Base-by-base conservation (phyloP, 1,284 basidiomycete species). In the Phenoliferia sp. region DNA sequence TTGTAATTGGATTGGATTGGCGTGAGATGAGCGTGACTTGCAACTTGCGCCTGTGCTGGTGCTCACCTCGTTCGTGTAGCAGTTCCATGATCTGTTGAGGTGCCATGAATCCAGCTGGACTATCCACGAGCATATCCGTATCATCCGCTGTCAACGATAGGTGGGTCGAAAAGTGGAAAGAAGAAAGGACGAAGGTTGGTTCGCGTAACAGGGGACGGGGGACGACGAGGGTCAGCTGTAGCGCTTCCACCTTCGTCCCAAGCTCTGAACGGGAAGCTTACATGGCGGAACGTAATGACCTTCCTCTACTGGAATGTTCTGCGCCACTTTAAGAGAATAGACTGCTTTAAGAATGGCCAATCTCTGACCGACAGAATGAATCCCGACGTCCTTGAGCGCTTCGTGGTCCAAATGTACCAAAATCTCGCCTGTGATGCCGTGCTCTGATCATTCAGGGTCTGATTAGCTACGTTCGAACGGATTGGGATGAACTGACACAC, bases 401-500 rank as follows among this genome's bases (percentile, higher is more conserved):
- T 93, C 90, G 59, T 87, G 84, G 78, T 93, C 90, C 55, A 96
- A 84, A 74, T 90, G 83, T 69, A 88, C 86, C 22, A 97, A 83
- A 2, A 92, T 87, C 73, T 95, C 92, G 64, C 94, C 94, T 7
- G 89, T 88, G 73, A 97, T 90, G 70, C 87, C 88, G 79, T 97
- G 90, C 78, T 94, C 94, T 94, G 77, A 39, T 17, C 16, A 39
- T 0, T 28, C 9, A 16, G 9, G 15, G 15, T 1, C 15, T 1
- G 19, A 15, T 34, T n/a, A 58, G 22, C 12, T 12, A 7, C 17
- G 22, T 1, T 2, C 7, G 59, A 44, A 31, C 28, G n/a, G 16
- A 31, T 12, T 28, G 2, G 6, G 35, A 26, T 32, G 34, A 19
- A 61, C 60, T 88, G 87, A 85, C 86, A 83, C 81, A 60, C 59